Base-by-base conservation (phyloP, 1,284 basidiomycete genomes). In the Ustilago hordei region DNA sequence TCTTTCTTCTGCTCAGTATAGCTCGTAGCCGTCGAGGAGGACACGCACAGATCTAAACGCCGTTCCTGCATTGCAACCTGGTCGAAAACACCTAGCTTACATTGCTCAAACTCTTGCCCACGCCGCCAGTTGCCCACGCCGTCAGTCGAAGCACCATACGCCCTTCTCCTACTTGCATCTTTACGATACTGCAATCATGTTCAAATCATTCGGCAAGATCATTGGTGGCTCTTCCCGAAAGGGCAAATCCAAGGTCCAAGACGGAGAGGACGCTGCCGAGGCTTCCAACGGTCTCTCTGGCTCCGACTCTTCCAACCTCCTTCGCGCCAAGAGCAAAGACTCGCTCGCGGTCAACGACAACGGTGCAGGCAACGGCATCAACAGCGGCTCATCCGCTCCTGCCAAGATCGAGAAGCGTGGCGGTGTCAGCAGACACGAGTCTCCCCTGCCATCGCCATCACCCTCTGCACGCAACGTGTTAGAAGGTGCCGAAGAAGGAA, bases 121-220 rank as follows among this genome's bases (percentile, higher is more conserved):
- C 23, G 23, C 23, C 23, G 23, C 23, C 23, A 23, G 23, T 23
- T 23, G 23, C 23, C 23, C 23, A 28, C 23, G 23, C 23, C 23
- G 23, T 2, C 23, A 28, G 23, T 28, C 23, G 23, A 28, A 2
- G 23, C 23, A 28, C 23, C 23, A 28, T 28, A 28, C 23, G 3
- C 23, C 23, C 23, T 28, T 28, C 23, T 28, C 23, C 23, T 28
- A 3, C 23, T 28, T 28, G 23, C 15, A 9, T 28, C n/a, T 8
- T n/a, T n/a, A 58, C 4, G 38, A 7, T 50, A 43, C 13, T 41
- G 32, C 61, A 43, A 74, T 34, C 70, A 84, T 85, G 83, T 82
- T 85, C 61, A 84, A 84, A 57, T 81, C 79, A 5, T 74, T 85
- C 39, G 79, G 83, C 41, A 82, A 82, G 62, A 80, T 84, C 62